Evolutionary conservation across 1,284 basidiomycete species (phyloP).

Genomic region (Ceratobasidium sp.): DNA sequence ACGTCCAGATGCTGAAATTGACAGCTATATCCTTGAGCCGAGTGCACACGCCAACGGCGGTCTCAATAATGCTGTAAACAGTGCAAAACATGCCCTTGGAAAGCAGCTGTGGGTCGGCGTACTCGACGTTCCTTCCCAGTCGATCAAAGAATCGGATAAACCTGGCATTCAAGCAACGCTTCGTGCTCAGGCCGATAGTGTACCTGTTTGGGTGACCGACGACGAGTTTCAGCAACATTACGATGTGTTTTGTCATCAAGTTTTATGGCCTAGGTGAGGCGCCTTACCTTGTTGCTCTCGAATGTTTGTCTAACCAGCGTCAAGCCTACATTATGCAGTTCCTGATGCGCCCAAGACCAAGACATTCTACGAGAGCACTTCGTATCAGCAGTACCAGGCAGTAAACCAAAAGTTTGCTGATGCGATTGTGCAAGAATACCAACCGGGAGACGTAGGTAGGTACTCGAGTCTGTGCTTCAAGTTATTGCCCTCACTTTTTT

Average conservation of each 20-base stretch:
- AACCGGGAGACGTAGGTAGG: slow-evolving; percentile 79
- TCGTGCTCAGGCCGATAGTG: slow-evolving; percentile 60
- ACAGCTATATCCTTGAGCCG: slow-evolving; percentile 64
- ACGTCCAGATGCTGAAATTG: slow-evolving; percentile 42
- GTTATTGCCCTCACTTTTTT: background rate
- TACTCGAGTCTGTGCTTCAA: slow-evolving; percentile 26
- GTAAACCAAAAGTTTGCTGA: slow-evolving; percentile 87
- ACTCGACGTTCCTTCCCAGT: slow-evolving; percentile 70
- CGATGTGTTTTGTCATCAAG: slow-evolving; percentile 87
- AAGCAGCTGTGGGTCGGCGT: slow-evolving; percentile 82
- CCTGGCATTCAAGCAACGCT: slow-evolving; percentile 67
- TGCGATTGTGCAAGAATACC: slow-evolving; percentile 71
- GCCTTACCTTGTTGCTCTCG: slow-evolving; percentile 46
- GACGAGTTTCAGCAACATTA: slow-evolving; percentile 78
- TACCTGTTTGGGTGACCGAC: slow-evolving; percentile 82
- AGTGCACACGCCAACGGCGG: slow-evolving; percentile 81
- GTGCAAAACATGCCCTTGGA: slow-evolving; percentile 61
- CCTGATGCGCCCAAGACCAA: slow-evolving; percentile 86
- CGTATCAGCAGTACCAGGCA: slow-evolving; percentile 78
- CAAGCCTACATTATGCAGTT: slow-evolving; percentile 84
- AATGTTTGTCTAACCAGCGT: slow-evolving; percentile 54
- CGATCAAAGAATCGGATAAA: slow-evolving; percentile 62
- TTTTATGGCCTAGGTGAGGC: slow-evolving; percentile 43
- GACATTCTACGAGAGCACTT: slow-evolving; percentile 71
- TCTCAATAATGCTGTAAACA: slow-evolving; percentile 77